Evolutionary conservation across 1,284 basidiomycete species (phyloP), one percentile per base, ranked within the genome.

Genomic region (Moesziomyces globuligerus): DNA sequence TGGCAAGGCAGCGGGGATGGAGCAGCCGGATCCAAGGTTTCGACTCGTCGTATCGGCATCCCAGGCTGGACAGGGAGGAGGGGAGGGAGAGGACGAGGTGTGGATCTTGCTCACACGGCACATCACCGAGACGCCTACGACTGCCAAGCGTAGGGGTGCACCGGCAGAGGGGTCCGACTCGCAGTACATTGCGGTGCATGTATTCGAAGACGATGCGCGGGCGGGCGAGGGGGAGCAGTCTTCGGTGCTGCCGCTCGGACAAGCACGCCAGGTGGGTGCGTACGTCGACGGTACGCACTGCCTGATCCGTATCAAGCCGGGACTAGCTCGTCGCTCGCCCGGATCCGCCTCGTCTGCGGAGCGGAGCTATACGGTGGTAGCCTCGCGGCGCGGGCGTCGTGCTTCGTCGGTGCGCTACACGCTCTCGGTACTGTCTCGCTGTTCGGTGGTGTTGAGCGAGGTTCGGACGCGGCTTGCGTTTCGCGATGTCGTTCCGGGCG

Each of bases 71-170:
- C n/a, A n/a, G n/a, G n/a, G 20, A 1, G 23, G 8, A 3, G 37
- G 39, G 24, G 32, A 51, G 26, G 45, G 45, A 2, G 45, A 36
- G 32, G 32, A 72, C 0, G 85, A 89, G 32, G 79, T 96, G 2
- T 94, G 91, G 91, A 76, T 94, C 1, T 86, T 94, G 1, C 85
- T 96, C 2, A 90, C 89, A 0, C 88, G 92, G 28, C 94, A 97
- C 81, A 82, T 90, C 5, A 55, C 52, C 32, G 32, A 34, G 15
- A 13, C 13, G 15, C 15, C 32, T 11, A 13, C 4, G 32, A 15
- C 6, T 15, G 11, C 13, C 7, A 13, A 17, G 11, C 11, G 29
- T 15, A 29, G 1, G 32, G n/a, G 85, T 84, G n/a, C 43, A 3
- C 28, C 55, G 1, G 82, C 86, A 1, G 82, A 92, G n/a, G n/a